A percentile compares a stretch with the other conserved stretches of the same genome.
phyloP scores from a whole-genome alignment of 2,329 filamentous ascomycete species.

The Monilinia aucupariae region DNA sequence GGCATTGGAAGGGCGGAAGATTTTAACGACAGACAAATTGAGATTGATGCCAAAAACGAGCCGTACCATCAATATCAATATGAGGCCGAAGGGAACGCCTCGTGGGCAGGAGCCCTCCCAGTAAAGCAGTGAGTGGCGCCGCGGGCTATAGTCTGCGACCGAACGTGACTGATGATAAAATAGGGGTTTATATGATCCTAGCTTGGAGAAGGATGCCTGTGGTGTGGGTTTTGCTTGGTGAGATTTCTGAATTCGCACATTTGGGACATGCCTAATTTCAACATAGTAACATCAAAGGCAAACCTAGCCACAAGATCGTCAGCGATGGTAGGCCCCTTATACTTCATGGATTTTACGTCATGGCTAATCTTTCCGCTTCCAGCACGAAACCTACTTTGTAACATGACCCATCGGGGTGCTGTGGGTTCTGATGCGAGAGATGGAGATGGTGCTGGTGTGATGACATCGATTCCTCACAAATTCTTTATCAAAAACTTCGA shows the following conservation, averaged over 20 bases:
- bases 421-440: slow-evolving; percentile 97
- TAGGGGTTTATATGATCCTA: slow-evolving; percentile 87
- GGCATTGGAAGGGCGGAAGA: slow-evolving; percentile 60
- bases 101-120: slow-evolving; percentile 91
- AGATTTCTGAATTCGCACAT: slow-evolving; percentile 36
- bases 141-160: not conserved
- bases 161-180: slow-evolving; percentile 2
- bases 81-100: slow-evolving; percentile 75
- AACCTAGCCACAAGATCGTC: slow-evolving; percentile 94
- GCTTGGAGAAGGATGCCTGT: slow-evolving; percentile 96
- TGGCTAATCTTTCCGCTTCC: slow-evolving; percentile 35
- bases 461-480: slow-evolving; percentile 97
- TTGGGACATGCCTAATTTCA: slow-evolving; percentile 23
- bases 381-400: slow-evolving; percentile 93
- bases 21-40: slow-evolving; percentile 63
- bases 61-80: slow-evolving; percentile 73
- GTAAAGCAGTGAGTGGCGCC: slow-evolving; percentile 69
- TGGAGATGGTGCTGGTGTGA: slow-evolving; percentile 96
- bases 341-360: slow-evolving; percentile 1
- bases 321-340: slow-evolving; percentile 69
- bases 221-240: slow-evolving; percentile 99
- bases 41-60: slow-evolving; percentile 55
- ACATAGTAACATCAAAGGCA: slow-evolving; percentile 89
- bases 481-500: slow-evolving; percentile 99
- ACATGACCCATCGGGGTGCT: slow-evolving; percentile 99